Percentiles rank a stretch among this genome's conserved stretches.
Evolutionary conservation across 1,284 basidiomycete genomes (phyloP).

Genomic region (Fomitopsis schrenkii): DNA sequence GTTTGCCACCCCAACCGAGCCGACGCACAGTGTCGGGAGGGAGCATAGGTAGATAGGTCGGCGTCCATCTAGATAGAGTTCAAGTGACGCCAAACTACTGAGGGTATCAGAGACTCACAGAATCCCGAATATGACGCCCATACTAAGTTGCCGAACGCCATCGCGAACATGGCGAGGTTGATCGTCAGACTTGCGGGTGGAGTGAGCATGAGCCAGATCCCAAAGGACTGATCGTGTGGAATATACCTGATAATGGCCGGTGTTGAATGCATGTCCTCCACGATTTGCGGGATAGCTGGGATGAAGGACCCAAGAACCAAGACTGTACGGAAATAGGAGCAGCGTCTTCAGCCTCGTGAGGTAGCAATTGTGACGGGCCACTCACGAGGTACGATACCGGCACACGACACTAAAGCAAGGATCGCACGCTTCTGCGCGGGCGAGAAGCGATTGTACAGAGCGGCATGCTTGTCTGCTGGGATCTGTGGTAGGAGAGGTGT

Average conservation of each 20-base stretch:
- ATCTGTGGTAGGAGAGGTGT: not conserved
- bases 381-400: constrained; percentile 48
- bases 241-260: constrained; percentile 49
- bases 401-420: constrained; percentile 42
- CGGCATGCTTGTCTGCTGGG: not conserved
- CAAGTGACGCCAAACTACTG: not conserved
- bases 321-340: constrained; percentile 33
- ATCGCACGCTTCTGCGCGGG: constrained; percentile 41
- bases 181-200: constrained; percentile 33
- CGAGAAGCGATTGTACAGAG: constrained; percentile 49
- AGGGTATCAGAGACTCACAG: constrained; percentile 32
- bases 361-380: constrained; percentile 1
- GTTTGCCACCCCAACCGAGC: constrained; percentile 54
- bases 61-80: constrained; percentile 47
- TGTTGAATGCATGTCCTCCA: constrained; percentile 52
- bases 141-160: constrained; percentile 39
- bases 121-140: constrained; percentile 51
- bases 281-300: constrained; percentile 63
- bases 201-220: constrained; percentile 5
- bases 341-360: not conserved
- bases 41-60: constrained; percentile 54
- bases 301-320: constrained; percentile 65
- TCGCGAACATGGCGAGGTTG: constrained; percentile 41
- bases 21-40: constrained; percentile 54
- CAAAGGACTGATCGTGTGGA: not conserved